Base-by-base conservation (phyloP, 2,329 filamentous ascomycete species). In the Aschersonia sp. region DNA sequence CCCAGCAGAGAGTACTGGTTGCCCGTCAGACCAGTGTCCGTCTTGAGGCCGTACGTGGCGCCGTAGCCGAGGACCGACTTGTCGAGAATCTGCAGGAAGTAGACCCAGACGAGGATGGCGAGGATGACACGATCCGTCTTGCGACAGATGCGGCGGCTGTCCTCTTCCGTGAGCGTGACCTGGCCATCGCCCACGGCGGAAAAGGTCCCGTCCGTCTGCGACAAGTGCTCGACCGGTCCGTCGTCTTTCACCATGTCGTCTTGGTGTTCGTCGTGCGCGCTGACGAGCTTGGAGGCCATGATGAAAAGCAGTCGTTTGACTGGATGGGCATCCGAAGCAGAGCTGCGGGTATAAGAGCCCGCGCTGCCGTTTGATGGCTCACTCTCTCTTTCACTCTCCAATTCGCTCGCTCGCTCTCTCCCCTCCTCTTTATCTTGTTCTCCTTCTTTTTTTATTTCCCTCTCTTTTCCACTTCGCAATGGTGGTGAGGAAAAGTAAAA, bases 81-180 rank as follows among this genome's bases (percentile, higher is more conserved):
- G 60, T 79, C 75, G n/a, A 79, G 66, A 37, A 78, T 64, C 51
- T 76, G 73, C 10, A 78, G 64, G 55, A 78, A 77, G 57, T 77
- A 77, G n/a, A 76, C 71, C 73, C 73, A 77, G 44, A 74, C 57
- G 1, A 78, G 66, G 45, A 78, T 69, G 4, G 58, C 55, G 1
- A 83, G 66, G 47, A 84, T 78, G 31, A 69, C 68, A 45, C 67
- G 69, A 56, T 83, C 80, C 1, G 78, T 82, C 60, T 81, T 81
- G 42, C 68, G 69, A 30, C 73, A 68, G 51, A 83, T 81, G 8
- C 72, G 70, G 4, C 51, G 49, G 30, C 50, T 56, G 42, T 57
- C 55, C 10, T 54, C 51, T 12, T 56, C 55, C 8, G 52, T 51
- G 14, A 57, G 48, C 29, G 46, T 35, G 30, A 53, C 47, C 30